Evolutionary conservation across 83 land plant genomes (phyloP).

Genomic region (Isoetes engelmannii): DNA sequence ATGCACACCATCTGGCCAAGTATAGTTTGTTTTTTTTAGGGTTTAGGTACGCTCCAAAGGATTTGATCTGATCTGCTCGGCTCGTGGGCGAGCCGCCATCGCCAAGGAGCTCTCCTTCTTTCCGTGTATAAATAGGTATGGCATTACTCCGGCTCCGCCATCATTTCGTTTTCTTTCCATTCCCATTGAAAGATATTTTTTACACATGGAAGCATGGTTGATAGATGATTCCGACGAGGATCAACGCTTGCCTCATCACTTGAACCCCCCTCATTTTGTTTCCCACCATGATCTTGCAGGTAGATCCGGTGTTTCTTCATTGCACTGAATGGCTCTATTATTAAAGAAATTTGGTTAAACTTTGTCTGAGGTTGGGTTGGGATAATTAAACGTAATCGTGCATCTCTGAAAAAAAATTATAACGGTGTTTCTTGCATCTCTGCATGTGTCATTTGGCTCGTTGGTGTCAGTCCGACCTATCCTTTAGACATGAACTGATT

Average conservation of each 20-base stretch:
- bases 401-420: background rate
- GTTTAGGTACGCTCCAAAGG: no score
- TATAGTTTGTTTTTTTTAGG: no score
- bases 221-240: slow-evolving; percentile 71
- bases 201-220: slow-evolving; percentile 68
- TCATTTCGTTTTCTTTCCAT: background rate
- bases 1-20: no score
- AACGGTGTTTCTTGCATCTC: background rate
- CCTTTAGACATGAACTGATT: background rate
- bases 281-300: slow-evolving; percentile 55
- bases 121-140: no score
- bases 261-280: slow-evolving; percentile 55
- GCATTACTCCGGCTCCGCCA: no score
- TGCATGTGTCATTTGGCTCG: background rate
- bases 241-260: slow-evolving; percentile 73
- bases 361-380: background rate
- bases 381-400: background rate
- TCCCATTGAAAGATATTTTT: background rate
- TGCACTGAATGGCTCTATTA: background rate
- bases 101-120: no score
- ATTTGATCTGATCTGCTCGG: no score
- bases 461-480: background rate
- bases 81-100: no score
- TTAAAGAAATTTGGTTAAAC: background rate
- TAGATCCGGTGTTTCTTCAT: slow-evolving; percentile 1